Evolutionary conservation across 192 early-diverging fungal genomes (phyloP).

Genomic region (Dissophora globulifera): DNA sequence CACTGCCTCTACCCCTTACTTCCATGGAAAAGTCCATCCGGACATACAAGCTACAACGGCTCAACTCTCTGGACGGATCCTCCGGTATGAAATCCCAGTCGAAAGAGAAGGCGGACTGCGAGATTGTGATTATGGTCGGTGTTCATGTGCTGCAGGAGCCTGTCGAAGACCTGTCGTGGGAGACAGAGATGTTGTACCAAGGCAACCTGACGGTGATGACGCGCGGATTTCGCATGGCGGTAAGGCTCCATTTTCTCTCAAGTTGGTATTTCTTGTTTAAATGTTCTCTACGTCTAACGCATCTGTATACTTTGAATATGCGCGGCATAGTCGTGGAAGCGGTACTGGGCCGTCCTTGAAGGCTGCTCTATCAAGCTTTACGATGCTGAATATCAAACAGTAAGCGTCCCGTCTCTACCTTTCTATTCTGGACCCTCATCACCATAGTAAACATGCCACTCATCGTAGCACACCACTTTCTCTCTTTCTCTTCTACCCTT

Average conservation of each 20-base stretch:
- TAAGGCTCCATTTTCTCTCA: not conserved
- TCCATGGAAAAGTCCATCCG: slow-evolving; percentile 35
- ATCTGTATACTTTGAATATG: not conserved
- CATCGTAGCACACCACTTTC: too few species aligned
- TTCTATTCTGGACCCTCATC: too few species aligned
- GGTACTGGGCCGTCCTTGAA: slow-evolving; percentile 44
- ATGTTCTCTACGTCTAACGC: not conserved
- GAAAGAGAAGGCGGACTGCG: slow-evolving; percentile 39
- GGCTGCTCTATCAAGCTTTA: slow-evolving; percentile 39
- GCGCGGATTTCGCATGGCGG: slow-evolving; percentile 19
- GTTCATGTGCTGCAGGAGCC: slow-evolving; percentile 44
- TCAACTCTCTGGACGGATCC: slow-evolving; percentile 3
- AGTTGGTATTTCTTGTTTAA: not conserved
- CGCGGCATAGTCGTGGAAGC: slow-evolving; percentile 25
- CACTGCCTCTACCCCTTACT: slow-evolving; percentile 5
- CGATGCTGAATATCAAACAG: slow-evolving; percentile 42
- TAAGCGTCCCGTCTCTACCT: slow-evolving; percentile 4
- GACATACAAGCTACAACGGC: slow-evolving; percentile 34
- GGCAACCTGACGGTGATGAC: slow-evolving; percentile 42
- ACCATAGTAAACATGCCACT: too few species aligned
- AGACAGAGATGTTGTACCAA: slow-evolving; percentile 28
- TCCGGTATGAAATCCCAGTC: slow-evolving; percentile 3
- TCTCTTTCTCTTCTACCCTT: not conserved
- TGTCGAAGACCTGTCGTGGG: slow-evolving; percentile 42
- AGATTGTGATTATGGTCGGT: slow-evolving; percentile 48